These are phyloP conservation scores for Poa pratensis DNA, from an alignment of 176 grass and related monocot genomes.

Conservation along the genomic window DNA sequence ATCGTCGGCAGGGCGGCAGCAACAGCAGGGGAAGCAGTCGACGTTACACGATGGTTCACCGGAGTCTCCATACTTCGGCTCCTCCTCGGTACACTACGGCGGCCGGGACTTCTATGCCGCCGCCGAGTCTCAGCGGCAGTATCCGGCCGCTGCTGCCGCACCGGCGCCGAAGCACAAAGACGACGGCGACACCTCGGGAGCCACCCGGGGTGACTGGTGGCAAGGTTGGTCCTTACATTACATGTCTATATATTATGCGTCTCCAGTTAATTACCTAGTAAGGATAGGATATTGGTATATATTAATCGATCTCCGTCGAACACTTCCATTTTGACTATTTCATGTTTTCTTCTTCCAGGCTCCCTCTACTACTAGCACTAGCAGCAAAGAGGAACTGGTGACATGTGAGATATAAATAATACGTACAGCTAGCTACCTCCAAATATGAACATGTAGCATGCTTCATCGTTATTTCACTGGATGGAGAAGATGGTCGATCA, in stretches of 20 bases:
- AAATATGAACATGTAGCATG: not conserved
- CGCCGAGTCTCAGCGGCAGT: not conserved
- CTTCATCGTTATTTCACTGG: conserved; percentile 29
- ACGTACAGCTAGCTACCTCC: conserved; percentile 5
- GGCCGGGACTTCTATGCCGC: conserved; percentile 31
- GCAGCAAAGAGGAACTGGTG: not conserved
- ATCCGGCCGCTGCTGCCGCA: not conserved
- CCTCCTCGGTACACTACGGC: conserved; percentile 38
- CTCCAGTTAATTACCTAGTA: too few relatives aligned
- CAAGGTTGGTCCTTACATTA: conserved; percentile 25
- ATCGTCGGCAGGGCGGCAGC: conserved; percentile 1
- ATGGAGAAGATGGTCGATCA: not conserved
- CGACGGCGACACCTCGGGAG: not conserved
- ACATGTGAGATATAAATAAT: conserved; percentile 17
- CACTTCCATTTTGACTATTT: conserved; percentile 1
- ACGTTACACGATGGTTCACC: not conserved
- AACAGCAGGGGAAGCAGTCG: not conserved
- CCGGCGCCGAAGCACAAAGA: not conserved
- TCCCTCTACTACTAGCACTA: conserved; percentile 44
- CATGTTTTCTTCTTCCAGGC: conserved; percentile 5
- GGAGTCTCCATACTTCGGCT: conserved; percentile 37
- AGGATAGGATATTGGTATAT: too few relatives aligned
- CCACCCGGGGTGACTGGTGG: conserved; percentile 33
- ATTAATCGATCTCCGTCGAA: not conserved
- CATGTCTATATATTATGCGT: too few relatives aligned